Conservation (phyloP, 2,329 filamentous ascomycete genomes). For the Colletotrichum tropicicola region DNA sequence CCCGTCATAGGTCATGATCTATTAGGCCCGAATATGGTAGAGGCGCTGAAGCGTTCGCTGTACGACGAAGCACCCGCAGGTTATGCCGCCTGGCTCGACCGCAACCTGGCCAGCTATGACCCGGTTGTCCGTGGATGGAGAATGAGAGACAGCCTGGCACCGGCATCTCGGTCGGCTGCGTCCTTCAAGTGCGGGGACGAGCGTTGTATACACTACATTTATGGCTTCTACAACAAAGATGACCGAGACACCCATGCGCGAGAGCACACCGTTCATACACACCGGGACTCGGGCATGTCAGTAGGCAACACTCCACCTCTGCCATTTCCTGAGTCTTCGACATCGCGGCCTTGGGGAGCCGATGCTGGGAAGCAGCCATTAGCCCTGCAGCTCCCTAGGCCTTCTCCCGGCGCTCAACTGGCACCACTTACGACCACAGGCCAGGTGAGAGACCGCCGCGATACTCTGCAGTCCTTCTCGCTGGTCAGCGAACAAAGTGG, state of each 20-base stretch:
- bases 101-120: constrained; percentile 59
- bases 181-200: constrained; percentile 66
- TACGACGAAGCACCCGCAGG: constrained; percentile 53
- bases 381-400: constrained; percentile 52
- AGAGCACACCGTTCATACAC: constrained; percentile 50
- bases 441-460: constrained; percentile 49
- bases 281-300: constrained; percentile 56
- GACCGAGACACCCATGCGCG: constrained; percentile 61
- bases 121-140: constrained; percentile 53
- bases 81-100: constrained; percentile 62
- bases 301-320: constrained; percentile 46
- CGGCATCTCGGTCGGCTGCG: constrained; percentile 43
- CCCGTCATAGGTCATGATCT: constrained; percentile 51
- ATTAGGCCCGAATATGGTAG: constrained; percentile 48
- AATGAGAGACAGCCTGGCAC: constrained; percentile 45
- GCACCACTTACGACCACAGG: constrained; percentile 44
- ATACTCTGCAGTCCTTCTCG: constrained; percentile 49
- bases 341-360: constrained; percentile 42
- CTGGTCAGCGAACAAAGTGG: constrained; percentile 49
- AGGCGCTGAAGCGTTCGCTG: constrained; percentile 46
- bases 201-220: constrained; percentile 65
- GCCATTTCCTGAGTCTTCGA: constrained; percentile 44
- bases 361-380: constrained; percentile 36
- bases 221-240: constrained; percentile 60
- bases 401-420: constrained; percentile 42